Evolutionary conservation across 2,329 filamentous ascomycete species (phyloP).

Genomic region (Sodiomyces alkalinus): DNA sequence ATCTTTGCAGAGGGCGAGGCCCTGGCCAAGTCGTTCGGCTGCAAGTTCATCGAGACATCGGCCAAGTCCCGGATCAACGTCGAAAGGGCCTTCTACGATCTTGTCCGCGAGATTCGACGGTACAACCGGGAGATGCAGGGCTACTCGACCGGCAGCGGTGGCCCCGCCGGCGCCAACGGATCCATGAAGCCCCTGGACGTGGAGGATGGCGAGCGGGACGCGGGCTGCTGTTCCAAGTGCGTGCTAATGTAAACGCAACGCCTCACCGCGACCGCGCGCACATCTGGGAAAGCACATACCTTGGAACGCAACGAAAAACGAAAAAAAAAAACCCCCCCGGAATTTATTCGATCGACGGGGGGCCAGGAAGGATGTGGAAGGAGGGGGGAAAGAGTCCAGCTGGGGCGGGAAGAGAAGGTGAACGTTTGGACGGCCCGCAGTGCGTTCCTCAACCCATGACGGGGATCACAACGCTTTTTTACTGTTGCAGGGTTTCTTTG

Average conservation of each 20-base stretch:
- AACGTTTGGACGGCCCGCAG: too few relatives aligned
- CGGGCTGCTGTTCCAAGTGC: constrained; percentile 76
- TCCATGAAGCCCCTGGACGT: constrained; percentile 66
- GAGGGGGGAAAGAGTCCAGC: too few relatives aligned
- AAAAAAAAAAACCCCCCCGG: too few relatives aligned
- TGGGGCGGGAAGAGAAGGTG: too few relatives aligned
- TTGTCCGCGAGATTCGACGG: constrained; percentile 91
- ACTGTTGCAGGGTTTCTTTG: too few relatives aligned
- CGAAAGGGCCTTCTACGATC: constrained; percentile 96
- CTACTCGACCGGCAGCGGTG: constrained; percentile 57
- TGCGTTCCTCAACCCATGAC: too few relatives aligned
- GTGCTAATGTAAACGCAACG: constrained; percentile 58
- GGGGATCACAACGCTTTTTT: too few relatives aligned
- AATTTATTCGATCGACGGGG: too few relatives aligned
- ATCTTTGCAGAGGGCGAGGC: constrained; percentile 62
- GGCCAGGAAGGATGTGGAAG: too few relatives aligned
- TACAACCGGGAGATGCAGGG: constrained; percentile 98
- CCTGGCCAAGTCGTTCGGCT: constrained; percentile 74
- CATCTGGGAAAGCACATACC: too few relatives aligned
- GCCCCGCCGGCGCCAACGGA: constrained; percentile 44
- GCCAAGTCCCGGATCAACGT: constrained; percentile 97
- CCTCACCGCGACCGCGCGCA: too few relatives aligned
- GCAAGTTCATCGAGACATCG: constrained; percentile 98
- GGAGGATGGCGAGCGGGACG: constrained; percentile 49
- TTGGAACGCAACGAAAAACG: too few relatives aligned